Evolutionary conservation across 2,329 filamentous ascomycete genomes (phyloP), one percentile per base, ranked within the genome.

Genomic region (Xylaria sp.): DNA sequence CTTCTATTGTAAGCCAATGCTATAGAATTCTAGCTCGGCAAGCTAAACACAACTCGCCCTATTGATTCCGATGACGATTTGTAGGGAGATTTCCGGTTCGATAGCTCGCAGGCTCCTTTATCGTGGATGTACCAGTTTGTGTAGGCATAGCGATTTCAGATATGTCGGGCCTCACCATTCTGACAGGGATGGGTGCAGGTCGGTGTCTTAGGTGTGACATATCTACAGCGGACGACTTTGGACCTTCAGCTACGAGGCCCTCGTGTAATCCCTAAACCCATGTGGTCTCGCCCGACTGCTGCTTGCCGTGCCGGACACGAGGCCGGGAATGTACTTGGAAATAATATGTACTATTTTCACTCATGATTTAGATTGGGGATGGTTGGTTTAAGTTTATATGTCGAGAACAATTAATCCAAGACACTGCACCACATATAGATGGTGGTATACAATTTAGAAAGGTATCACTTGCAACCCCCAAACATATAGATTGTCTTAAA

Each of bases 311-410:
- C 23, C 60, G 44, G 47, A 63, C 47, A 32, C 21, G 35, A 53
- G 44, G 32, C 35, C 23, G 37, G 51, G 25, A 25, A 47, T 37
- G 25, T 8, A 63, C 12, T 9, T 6, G 48, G 10, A 29, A 53
- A 10, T 5, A 13, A 23, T 1, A 1, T 21, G 8, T 18, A 16
- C 5, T 55, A 27, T 18, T 37, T 12, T 10, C n/a, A 32, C 16
- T 29, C 21, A 25, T n/a, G n/a, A 44, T n/a, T 44, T 18, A 18
- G 8, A 29, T 16, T 5, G 13, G 2, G n/a, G 2, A 21, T 13
- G 42, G 18, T 16, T 5, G 27, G 3, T 63, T 57, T 60, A 60
- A 29, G 61, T 68, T 68, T 48, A 25, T 13, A 25, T 27, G 1
- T 9, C 40, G 6, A 6, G 16, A 48, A 27, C n/a, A 59, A 54